Base-by-base conservation (phyloP, 352 stramenopile genomes). In the Pythium coloratum region DNA sequence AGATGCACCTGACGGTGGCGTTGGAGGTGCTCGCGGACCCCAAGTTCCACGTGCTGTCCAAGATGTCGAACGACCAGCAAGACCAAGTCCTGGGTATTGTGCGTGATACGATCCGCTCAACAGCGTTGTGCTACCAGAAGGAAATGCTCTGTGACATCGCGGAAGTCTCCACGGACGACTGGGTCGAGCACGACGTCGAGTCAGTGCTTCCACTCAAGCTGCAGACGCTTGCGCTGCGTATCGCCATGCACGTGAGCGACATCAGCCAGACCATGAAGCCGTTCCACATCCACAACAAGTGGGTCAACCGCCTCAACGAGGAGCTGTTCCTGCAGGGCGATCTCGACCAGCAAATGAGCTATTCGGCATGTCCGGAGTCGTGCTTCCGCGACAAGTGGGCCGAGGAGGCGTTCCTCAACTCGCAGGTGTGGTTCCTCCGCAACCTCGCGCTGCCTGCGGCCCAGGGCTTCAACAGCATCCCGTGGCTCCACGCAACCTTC, bases 181-280 rank as follows among this genome's bases (percentile, higher is more conserved):
- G 79, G 79, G 70, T 76, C 20, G 60, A 67, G 47, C 53, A 61
- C 30, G 42, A 24, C n/a, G 51, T 57, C 6, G 55, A 70, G 14
- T 51, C 65, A 0, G 71, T 83, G 18, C 55, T 92, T 18, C 71
- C 81, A 0, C 66, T 87, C 58, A 66, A 67, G 32, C 70, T 90
- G 44, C 82, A 91, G 57, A 65, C 84, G 6, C 66, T 83, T 13
- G 76, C 75, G 34, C 59, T 92, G 42, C 80, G 84, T 14, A 85
- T 81, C 46, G 81, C 81, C n/a, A 86, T 92, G 79, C 86, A 94
- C 59, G 84, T 90, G 62, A 90, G 84, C 62, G 86, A 94, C 63
- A 89, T 94, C 46, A 88, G 82, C 54, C 86, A 94, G 71, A 92
- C 84, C 24, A 92, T 89, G 79, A 94, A 94, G 73, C 84, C 86